Base-by-base conservation (phyloP, 1,284 basidiomycete genomes). In the Chalciporus sp. region DNA sequence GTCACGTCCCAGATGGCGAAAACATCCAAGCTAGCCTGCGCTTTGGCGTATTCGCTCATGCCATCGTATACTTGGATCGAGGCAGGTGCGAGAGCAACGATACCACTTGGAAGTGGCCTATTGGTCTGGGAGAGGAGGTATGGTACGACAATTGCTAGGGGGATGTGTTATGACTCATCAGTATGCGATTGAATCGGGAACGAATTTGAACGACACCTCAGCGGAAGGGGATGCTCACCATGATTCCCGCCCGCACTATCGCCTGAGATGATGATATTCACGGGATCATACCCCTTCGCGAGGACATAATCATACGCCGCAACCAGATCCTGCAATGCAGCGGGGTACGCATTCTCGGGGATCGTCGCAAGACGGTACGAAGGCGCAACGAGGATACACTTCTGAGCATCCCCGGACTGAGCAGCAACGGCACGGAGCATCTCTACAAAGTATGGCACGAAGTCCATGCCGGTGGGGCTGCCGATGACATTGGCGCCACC, bases 231-330 rank as follows among this genome's bases (percentile, higher is more conserved):
- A 29, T 29, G 54, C 59, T 20, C 16, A 69, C 66, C 60, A 2
- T 57, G 55, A 35, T 61, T 64, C 0, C 66, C 65, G 0, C 66
- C 68, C 1, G 64, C 62, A 16, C 65, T 70, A 40, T 70, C 66
- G 1, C 65, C 65, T 0, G 51, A 53, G 14, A 67, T 9, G 20
- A 54, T 19, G 14, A 62, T 27, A 17, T 70, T 67, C 8, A 60
- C 47, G 1, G 56, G 7, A 2, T 46, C 28, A 42, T 65, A 67
- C 7, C 64, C 66, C 46, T 58, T 53, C 1, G 16, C 29, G 29
- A 70, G 49, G 14, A 70, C 39, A 17, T 66, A 35, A 33, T 67
- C 65, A 27, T 70, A 70, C 4, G 63, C 63, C 1, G 64, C 61
- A 1, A 60, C 33, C 9, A 66, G 0, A 42, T 66, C 65, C 39